phyloP scores from a whole-genome alignment of 2,329 filamentous ascomycete genomes.

The Colletotrichum simmondsii region DNA sequence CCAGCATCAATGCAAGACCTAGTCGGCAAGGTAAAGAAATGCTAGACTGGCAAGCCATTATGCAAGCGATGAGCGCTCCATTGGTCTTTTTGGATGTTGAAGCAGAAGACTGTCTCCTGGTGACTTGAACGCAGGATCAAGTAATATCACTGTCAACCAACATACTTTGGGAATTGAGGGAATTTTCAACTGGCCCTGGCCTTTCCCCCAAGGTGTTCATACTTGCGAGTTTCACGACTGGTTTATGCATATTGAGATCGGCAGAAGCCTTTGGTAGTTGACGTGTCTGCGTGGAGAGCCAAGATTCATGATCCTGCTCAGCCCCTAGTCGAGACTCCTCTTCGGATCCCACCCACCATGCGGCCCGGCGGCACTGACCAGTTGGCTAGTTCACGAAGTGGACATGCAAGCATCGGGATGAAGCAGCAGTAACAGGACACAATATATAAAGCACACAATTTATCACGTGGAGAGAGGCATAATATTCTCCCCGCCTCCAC shows the following conservation, averaged over 20 bases:
- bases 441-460: conserved; percentile 25
- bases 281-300: conserved; percentile 25
- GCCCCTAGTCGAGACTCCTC: not conserved
- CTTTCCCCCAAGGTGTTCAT: not conserved
- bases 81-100: too few relatives aligned
- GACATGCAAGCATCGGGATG: not conserved
- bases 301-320: conserved; percentile 7
- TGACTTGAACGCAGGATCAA: not conserved
- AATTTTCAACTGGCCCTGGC: not conserved
- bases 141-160: too few relatives aligned
- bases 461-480: conserved; percentile 19
- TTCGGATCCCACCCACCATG: not conserved
- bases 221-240: conserved; percentile 1
- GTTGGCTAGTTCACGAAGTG: not conserved
- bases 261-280: conserved; percentile 2
- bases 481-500: conserved; percentile 2
- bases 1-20: not conserved
- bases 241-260: conserved; percentile 24
- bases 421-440: not conserved
- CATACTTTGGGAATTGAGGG: not conserved
- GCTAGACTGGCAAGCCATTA: not conserved
- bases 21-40: not conserved
- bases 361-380: conserved; percentile 11
- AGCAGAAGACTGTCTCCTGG: not conserved
- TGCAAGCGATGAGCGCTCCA: too few relatives aligned